Percentiles rank a stretch among this genome's conserved stretches.
These are phyloP conservation scores for Bauhinia variegata DNA, from an alignment of 306 rosid genomes.

Conservation along the genomic window DNA sequence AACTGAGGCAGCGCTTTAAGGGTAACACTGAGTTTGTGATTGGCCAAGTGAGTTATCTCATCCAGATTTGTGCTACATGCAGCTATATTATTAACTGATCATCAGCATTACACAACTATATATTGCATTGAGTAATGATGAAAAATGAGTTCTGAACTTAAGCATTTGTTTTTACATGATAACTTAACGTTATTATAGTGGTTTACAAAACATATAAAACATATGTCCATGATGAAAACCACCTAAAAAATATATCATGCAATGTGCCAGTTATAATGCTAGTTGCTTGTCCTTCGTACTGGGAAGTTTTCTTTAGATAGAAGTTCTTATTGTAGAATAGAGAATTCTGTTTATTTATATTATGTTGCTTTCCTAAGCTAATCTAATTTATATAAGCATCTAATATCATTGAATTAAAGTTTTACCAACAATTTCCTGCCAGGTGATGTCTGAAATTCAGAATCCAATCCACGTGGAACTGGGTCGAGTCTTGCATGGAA, in stretches of 20 bases:
- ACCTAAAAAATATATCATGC: not conserved
- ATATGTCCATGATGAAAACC: not conserved
- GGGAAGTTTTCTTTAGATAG: not conserved
- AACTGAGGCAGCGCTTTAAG: conserved; percentile 77
- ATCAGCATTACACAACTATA: not conserved
- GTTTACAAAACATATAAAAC: conserved; percentile 15
- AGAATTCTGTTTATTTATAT: conserved; percentile 17
- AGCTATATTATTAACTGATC: not conserved
- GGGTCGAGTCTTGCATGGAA: conserved; percentile 54
- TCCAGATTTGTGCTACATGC: conserved; percentile 27
- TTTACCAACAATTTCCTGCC: conserved; percentile 33
- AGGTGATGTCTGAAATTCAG: conserved; percentile 83
- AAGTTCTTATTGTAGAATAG: not conserved
- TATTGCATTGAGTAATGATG: not conserved
- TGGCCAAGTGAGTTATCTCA: conserved; percentile 64
- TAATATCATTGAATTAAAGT: conserved; percentile 10
- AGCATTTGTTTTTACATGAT: not conserved
- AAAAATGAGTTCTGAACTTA: not conserved
- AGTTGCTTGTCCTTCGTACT: not conserved
- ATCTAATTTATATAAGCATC: conserved; percentile 18
- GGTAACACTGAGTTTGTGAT: conserved; percentile 85
- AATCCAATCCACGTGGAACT: conserved; percentile 70
- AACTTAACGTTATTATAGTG: not conserved
- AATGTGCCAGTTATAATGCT: not conserved
- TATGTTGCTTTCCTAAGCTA: conserved; percentile 12